Conservation (phyloP, 2,329 filamentous ascomycete genomes). For the Taxawa tesnikishii region DNA sequence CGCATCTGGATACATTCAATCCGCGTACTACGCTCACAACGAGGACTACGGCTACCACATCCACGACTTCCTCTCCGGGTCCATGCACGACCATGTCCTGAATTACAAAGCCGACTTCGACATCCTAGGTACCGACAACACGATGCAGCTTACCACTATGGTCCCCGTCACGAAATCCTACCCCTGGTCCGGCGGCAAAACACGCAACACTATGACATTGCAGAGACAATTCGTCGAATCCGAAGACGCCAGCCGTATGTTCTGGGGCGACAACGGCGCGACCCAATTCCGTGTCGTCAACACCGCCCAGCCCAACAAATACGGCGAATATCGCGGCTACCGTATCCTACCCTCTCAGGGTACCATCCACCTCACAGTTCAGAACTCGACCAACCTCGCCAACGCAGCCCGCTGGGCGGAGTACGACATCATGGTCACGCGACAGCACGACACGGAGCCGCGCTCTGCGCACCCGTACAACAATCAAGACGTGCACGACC, state of each 20-base stretch:
- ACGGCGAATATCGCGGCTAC: conserved; percentile 42
- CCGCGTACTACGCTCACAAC: conserved; percentile 32
- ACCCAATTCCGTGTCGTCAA: conserved; percentile 42
- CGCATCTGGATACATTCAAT: conserved; percentile 42
- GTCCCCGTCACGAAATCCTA: conserved; percentile 23
- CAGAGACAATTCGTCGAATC: conserved; percentile 25
- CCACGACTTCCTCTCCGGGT: conserved; percentile 34
- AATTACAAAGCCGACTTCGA: conserved; percentile 45
- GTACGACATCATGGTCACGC: conserved; percentile 27
- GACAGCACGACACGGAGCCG: conserved; percentile 35
- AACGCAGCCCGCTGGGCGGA: conserved; percentile 23
- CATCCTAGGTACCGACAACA: conserved; percentile 36
- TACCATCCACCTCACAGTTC: conserved; percentile 15
- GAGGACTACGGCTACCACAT: conserved; percentile 39
- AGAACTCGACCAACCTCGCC: conserved; percentile 13
- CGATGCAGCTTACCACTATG: conserved; percentile 20
- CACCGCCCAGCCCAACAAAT: conserved; percentile 33
- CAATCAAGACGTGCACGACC: conserved; percentile 23
- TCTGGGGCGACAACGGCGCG: conserved; percentile 36
- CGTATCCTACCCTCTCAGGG: conserved; percentile 27
- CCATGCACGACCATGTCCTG: conserved; percentile 44
- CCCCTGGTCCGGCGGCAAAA: conserved; percentile 36
- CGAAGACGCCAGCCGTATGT: conserved; percentile 25
- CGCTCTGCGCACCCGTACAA: conserved; percentile 24
- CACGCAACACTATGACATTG: conserved; percentile 41